Evolutionary conservation across 148 eudicot genomes (phyloP).

Genomic region (Spergularia bocconei): DNA sequence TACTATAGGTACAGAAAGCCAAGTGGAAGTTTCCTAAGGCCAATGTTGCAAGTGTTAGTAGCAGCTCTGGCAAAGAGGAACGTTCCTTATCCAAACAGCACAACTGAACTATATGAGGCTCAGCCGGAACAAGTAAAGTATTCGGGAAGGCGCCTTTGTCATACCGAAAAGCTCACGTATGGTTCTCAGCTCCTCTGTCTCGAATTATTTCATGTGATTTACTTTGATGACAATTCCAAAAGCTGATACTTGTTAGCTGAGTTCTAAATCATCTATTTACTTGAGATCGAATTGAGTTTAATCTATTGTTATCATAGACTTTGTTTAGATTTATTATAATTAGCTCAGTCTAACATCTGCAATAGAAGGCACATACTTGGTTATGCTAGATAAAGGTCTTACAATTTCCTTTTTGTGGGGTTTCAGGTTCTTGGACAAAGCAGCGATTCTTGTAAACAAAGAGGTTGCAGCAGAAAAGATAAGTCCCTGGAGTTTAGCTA

Average conservation of each 20-base stretch:
- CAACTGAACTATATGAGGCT: constrained; percentile 2
- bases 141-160: constrained; percentile 9
- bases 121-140: not conserved
- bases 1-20: constrained; percentile 60
- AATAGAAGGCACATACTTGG: too few species aligned
- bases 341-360: too few species aligned
- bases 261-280: too few species aligned
- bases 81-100: constrained; percentile 38
- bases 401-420: not conserved
- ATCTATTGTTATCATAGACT: too few species aligned
- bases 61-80: constrained; percentile 70
- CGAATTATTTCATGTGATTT: too few species aligned
- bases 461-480: constrained; percentile 24
- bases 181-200: too few species aligned
- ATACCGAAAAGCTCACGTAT: constrained; percentile 10
- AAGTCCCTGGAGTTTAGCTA: constrained; percentile 59
- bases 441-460: constrained; percentile 46
- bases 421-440: constrained; percentile 71
- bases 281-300: too few species aligned
- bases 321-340: too few species aligned
- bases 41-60: constrained; percentile 58
- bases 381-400: too few species aligned
- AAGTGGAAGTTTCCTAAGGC: constrained; percentile 60
- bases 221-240: too few species aligned
- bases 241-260: too few species aligned